Conservation (phyloP, 2,329 filamentous ascomycete genomes). For the Blumeria graminis region DNA sequence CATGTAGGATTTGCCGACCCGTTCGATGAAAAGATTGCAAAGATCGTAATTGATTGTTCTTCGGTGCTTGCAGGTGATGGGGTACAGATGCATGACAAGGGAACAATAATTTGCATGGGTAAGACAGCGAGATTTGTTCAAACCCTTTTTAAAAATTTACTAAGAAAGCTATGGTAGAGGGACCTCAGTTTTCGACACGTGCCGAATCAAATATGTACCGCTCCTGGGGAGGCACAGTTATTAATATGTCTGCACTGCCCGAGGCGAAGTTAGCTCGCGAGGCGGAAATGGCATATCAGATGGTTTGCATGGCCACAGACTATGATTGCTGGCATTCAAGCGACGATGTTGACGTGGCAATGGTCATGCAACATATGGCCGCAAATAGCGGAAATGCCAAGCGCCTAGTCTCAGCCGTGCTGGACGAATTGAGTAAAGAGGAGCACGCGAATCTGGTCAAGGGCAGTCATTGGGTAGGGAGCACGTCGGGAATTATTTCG, state of each 20-base stretch:
- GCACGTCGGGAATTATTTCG: constrained; percentile 51
- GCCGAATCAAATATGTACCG: constrained; percentile 93
- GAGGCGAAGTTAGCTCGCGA: constrained; percentile 92
- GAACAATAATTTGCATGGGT: constrained; percentile 83
- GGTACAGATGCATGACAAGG: constrained; percentile 60
- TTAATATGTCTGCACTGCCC: constrained; percentile 93
- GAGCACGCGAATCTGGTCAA: constrained; percentile 52
- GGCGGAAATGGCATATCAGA: constrained; percentile 89
- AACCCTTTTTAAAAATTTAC: neutral
- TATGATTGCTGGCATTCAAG: constrained; percentile 92
- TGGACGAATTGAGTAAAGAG: constrained; percentile 61
- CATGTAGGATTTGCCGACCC: constrained; percentile 93
- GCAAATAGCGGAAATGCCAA: constrained; percentile 76
- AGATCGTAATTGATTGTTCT: constrained; percentile 55
- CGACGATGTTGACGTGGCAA: constrained; percentile 74
- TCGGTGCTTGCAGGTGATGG: constrained; percentile 56
- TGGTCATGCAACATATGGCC: constrained; percentile 94
- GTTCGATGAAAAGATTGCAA: constrained; percentile 58
- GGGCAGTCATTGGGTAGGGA: constrained; percentile 61
- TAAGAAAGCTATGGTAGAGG: constrained; percentile 31
- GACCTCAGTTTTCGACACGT: constrained; percentile 91
- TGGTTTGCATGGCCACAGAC: constrained; percentile 98
- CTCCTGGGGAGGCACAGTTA: constrained; percentile 75
- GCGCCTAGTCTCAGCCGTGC: constrained; percentile 59
- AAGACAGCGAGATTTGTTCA: constrained; percentile 14